These are phyloP conservation scores for Eucalyptus marginata DNA, from an alignment of 345 rosid species.

Conservation along the genomic window DNA sequence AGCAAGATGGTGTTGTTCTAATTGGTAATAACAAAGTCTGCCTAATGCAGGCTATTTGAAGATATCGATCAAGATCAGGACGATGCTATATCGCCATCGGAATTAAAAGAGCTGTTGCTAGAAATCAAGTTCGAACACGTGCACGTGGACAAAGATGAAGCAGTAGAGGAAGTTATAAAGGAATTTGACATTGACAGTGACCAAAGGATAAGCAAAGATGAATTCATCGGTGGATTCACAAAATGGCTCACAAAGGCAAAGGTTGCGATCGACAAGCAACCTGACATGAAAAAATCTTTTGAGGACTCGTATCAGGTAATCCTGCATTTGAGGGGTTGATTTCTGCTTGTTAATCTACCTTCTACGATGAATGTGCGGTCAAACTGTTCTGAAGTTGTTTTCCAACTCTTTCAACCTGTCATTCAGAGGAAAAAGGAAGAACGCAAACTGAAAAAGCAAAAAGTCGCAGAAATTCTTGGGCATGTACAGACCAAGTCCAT, in stretches of 20 bases:
- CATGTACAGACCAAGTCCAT: not conserved
- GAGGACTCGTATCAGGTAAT: not conserved
- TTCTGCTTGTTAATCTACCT: not conserved
- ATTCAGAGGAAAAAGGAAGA: conserved; percentile 16
- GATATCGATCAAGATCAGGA: conserved; percentile 12
- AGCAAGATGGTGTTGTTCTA: not conserved
- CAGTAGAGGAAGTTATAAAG: conserved; percentile 11
- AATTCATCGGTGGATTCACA: conserved; percentile 8
- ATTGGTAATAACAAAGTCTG: not conserved
- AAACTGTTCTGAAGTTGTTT: not conserved
- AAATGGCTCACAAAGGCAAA: conserved; percentile 18
- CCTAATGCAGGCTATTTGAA: conserved; percentile 8
- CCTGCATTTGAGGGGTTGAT: not conserved
- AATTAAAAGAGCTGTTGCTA: conserved; percentile 10
- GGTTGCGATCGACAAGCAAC: not conserved
- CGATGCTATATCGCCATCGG: not conserved
- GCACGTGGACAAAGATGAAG: not conserved
- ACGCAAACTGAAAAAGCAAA: conserved; percentile 4
- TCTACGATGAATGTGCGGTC: not conserved
- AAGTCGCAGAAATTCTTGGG: conserved; percentile 2
- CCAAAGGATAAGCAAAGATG: conserved; percentile 6
- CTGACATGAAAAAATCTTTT: not conserved
- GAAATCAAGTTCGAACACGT: conserved; percentile 11
- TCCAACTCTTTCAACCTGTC: conserved; percentile 11
- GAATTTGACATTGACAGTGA: conserved; percentile 17